Conservation (phyloP, 2,329 filamentous ascomycete species). For the Alternaria sp. region DNA sequence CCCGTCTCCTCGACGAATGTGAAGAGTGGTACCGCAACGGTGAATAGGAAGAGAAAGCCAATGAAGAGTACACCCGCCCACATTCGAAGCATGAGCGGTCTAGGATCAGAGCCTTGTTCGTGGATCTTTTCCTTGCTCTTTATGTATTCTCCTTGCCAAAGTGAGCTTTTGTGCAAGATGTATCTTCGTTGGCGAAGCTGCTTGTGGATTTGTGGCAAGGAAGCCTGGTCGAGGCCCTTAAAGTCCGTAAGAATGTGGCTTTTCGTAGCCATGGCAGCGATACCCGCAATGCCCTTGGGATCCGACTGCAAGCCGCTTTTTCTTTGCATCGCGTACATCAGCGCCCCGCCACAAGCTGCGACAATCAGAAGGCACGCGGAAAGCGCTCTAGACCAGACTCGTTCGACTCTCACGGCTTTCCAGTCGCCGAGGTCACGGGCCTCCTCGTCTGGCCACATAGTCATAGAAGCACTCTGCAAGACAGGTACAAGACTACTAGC, state of each 20-base stretch:
- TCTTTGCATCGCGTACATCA: conserved; percentile 68
- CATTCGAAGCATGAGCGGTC: conserved; percentile 71
- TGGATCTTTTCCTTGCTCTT: conserved; percentile 59
- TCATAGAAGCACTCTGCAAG: conserved; percentile 67
- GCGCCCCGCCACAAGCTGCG: conserved; percentile 62
- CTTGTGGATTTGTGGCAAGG: conserved; percentile 70
- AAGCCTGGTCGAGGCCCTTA: conserved; percentile 72
- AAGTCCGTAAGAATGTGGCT: conserved; percentile 78
- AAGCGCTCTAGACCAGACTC: conserved; percentile 67
- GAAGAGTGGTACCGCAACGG: conserved; percentile 65
- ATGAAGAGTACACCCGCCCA: conserved; percentile 68
- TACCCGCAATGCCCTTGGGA: conserved; percentile 74
- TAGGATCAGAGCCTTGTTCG: conserved; percentile 57
- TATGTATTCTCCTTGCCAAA: conserved; percentile 68
- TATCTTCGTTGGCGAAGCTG: conserved; percentile 72
- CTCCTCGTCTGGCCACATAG: conserved; percentile 61
- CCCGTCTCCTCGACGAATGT: conserved; percentile 64
- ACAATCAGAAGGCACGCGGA: conserved; percentile 64
- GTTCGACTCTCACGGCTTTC: conserved; percentile 65
- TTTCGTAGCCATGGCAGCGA: conserved; percentile 77
- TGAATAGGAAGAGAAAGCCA: conserved; percentile 62
- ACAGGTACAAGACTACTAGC: conserved; percentile 74
- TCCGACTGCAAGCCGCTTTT: conserved; percentile 71
- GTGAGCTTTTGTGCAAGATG: conserved; percentile 71
- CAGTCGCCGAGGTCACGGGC: conserved; percentile 53